Conservation (phyloP, 83 land plant genomes). For the Picea engelmannii region DNA sequence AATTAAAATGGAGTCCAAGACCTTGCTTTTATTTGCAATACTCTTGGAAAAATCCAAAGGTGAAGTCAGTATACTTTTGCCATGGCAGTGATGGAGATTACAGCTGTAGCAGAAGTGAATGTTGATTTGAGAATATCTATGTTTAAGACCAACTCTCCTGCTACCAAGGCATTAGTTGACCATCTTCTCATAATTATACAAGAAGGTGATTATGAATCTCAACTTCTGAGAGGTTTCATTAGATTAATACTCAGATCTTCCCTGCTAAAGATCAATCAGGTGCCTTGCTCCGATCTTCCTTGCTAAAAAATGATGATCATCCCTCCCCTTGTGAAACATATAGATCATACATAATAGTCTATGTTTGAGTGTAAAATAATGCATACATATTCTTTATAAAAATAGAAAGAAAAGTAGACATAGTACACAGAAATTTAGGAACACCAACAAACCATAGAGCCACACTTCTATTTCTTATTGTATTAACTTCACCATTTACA, state of each 20-base stretch:
- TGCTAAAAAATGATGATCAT: too few relatives aligned
- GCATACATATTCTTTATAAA: too few relatives aligned
- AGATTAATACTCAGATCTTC: constrained; percentile 51
- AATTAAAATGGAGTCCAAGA: constrained; percentile 73
- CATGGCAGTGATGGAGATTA: constrained; percentile 81
- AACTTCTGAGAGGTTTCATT: constrained; percentile 65
- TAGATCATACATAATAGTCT: too few relatives aligned
- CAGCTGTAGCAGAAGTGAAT: constrained; percentile 69
- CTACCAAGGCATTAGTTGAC: constrained; percentile 68
- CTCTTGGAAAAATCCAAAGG: constrained; percentile 62
- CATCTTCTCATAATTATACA: constrained; percentile 52
- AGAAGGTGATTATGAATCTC: constrained; percentile 15
- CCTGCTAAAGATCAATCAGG: too few relatives aligned
- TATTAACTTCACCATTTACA: too few relatives aligned
- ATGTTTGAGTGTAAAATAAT: fast-evolving
- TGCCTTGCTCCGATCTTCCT: too few relatives aligned
- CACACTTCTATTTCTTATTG: too few relatives aligned
- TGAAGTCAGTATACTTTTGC: constrained; percentile 72
- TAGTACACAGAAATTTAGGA: too few relatives aligned
- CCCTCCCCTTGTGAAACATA: too few relatives aligned
- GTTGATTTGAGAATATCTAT: constrained; percentile 52
- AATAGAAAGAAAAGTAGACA: too few relatives aligned
- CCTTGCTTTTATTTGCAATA: constrained; percentile 75
- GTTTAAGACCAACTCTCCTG: constrained; percentile 74
- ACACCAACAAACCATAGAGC: too few relatives aligned